A percentile compares a stretch with the other conserved stretches of the same genome.
Conservation (phyloP, 257 asterid species). For the Solanum appendiculatum region DNA sequence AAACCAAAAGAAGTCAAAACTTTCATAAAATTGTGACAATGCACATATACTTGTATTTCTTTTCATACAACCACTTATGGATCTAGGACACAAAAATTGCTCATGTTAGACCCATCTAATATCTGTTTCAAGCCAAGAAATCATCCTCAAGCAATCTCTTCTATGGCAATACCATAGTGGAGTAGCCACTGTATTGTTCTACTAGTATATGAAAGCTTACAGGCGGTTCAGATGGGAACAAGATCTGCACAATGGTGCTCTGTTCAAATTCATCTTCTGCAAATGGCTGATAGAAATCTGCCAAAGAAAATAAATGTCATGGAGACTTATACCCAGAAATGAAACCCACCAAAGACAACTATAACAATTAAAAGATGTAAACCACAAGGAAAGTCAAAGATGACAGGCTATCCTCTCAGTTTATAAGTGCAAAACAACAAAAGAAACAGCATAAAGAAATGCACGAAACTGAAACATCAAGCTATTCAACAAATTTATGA, state of each 20-base stretch:
- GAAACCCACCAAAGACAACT: background rate
- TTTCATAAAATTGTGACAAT: background rate
- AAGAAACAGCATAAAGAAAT: background rate
- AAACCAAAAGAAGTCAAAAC: conserved; percentile 1
- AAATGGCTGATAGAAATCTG: conserved; percentile 80
- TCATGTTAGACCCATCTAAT: background rate
- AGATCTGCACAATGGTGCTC: conserved; percentile 52
- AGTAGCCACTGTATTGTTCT: background rate
- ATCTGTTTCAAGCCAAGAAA: background rate
- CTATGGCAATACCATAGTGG: background rate
- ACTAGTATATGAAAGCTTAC: conserved; percentile 26
- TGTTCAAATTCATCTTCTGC: conserved; percentile 69
- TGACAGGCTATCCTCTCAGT: background rate
- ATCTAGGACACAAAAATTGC: background rate
- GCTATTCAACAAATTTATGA: background rate
- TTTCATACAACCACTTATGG: background rate
- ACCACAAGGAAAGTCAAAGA: background rate
- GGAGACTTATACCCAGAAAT: background rate
- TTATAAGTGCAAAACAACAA: background rate
- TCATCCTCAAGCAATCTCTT: background rate
- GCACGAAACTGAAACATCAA: background rate
- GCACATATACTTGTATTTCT: background rate
- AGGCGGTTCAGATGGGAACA: conserved; percentile 74
- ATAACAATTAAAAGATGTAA: background rate
- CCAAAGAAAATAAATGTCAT: conserved; percentile 9